phyloP scores from a whole-genome alignment of 1,284 basidiomycete genomes.

The Austroboletus novae-zelandiae region DNA sequence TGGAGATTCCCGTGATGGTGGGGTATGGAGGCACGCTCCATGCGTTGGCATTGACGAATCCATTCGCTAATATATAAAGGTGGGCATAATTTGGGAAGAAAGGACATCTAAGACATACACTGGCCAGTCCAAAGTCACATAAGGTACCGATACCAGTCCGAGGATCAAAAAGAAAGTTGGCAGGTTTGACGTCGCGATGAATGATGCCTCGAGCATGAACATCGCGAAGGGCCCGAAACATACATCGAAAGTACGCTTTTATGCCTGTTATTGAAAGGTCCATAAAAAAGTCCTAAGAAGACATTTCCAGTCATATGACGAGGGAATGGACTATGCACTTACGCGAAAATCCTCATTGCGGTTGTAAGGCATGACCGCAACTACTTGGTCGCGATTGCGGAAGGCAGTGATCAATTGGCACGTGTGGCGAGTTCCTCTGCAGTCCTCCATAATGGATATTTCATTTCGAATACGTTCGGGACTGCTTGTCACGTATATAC shows the following conservation, averaged over 20 bases:
- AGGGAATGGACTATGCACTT: constrained; percentile 27
- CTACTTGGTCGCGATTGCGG: constrained; percentile 88
- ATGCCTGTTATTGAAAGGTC: constrained; percentile 71
- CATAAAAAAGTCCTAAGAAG: constrained; percentile 69
- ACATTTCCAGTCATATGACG: constrained; percentile 4
- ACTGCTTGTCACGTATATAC: constrained; percentile 95
- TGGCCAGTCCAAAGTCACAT: constrained; percentile 95
- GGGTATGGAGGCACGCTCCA: constrained; percentile 72
- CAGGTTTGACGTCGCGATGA: constrained; percentile 97
- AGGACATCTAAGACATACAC: constrained; percentile 51
- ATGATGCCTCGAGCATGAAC: constrained; percentile 89
- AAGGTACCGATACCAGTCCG: constrained; percentile 82
- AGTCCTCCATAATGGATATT: constrained; percentile 87
- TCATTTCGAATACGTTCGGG: constrained; percentile 94
- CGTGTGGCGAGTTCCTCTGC: constrained; percentile 78
- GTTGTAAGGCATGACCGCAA: constrained; percentile 94
- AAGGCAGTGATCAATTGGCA: constrained; percentile 96
- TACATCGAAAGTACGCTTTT: constrained; percentile 86
- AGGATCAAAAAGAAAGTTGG: constrained; percentile 96
- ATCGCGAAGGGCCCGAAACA: constrained; percentile 88
- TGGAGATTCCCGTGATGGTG: constrained; percentile 55
- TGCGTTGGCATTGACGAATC: constrained; percentile 43
- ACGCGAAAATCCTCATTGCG: constrained; percentile 93
- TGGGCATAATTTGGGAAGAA: constrained; percentile 4
- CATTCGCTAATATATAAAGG: constrained; percentile 47